These are phyloP conservation scores for Phialocephala subalpina DNA, from an alignment of 2,329 filamentous ascomycete genomes.

Conservation along the genomic window DNA sequence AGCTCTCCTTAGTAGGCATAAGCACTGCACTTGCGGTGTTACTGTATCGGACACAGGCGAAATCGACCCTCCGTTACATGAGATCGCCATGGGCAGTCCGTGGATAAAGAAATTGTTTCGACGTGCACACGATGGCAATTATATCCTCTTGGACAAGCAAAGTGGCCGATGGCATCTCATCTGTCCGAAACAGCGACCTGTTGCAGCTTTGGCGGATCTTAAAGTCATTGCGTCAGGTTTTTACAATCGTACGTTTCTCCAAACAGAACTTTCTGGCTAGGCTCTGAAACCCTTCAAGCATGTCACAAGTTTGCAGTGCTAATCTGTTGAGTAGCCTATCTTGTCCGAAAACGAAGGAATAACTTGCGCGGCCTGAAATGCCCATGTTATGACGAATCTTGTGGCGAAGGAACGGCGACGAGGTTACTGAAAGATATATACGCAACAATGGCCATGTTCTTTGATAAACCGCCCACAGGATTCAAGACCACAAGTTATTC, in stretches of 20 bases:
- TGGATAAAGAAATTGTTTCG: neutral
- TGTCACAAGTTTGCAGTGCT: no score
- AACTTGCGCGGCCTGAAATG: neutral
- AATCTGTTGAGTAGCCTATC: no score
- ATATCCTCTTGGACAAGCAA: neutral
- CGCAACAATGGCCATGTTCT: no score
- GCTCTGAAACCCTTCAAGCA: no score
- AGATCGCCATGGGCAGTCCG: neutral
- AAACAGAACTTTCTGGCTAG: no score
- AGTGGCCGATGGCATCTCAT: neutral
- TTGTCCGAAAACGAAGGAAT: no score
- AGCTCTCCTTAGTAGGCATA: neutral
- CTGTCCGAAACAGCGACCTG: neutral
- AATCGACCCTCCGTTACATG: neutral
- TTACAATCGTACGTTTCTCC: neutral
- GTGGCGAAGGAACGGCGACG: neutral
- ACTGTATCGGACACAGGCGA: neutral
- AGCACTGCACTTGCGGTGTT: neutral
- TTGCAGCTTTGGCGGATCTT: no score
- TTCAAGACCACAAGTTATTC: neutral
- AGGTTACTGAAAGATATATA: no score
- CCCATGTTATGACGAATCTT: conserved; percentile 2
- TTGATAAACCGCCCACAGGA: neutral
- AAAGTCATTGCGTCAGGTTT: neutral
- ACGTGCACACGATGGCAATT: neutral